These are phyloP conservation scores for Melampsora abietis-canadensis DNA, from an alignment of 1,284 basidiomycete genomes.

Conservation along the genomic window DNA sequence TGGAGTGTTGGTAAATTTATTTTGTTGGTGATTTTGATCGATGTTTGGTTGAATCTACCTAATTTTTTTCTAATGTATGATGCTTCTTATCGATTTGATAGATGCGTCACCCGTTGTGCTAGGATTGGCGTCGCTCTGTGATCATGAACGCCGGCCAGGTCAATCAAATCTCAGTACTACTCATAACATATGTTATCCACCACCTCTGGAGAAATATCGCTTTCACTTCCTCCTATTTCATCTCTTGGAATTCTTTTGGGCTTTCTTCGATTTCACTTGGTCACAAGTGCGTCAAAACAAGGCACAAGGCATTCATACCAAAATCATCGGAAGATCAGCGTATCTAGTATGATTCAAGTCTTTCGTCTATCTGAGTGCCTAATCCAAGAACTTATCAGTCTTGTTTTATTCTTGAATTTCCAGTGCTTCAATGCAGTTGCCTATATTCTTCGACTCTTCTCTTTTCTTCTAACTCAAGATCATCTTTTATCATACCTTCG, in stretches of 20 bases:
- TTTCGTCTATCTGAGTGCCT: background rate
- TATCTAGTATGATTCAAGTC: slow-evolving; percentile 23
- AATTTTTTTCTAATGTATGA: background rate
- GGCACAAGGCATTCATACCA: slow-evolving; percentile 35
- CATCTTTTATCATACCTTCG: background rate
- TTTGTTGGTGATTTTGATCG: slow-evolving; percentile 23
- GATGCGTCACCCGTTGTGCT: background rate
- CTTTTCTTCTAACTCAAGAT: background rate
- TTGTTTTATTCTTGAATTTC: background rate
- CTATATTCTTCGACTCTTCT: background rate
- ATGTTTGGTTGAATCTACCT: background rate
- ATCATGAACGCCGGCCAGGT: background rate
- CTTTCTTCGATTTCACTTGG: slow-evolving; percentile 40
- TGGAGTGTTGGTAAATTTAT: slow-evolving; percentile 22
- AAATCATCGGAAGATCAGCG: slow-evolving; percentile 23
- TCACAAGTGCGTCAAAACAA: slow-evolving; percentile 36
- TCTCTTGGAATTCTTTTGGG: slow-evolving; percentile 19
- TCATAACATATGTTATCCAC: background rate
- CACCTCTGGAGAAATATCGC: background rate
- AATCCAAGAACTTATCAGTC: background rate
- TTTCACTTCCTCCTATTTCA: background rate
- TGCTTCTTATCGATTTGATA: background rate
- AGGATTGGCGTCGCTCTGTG: background rate
- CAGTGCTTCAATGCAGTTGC: slow-evolving; percentile 4
- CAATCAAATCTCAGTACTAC: background rate